Conservation (phyloP, 2,329 filamentous ascomycete genomes). For the Verruconis gallopava region DNA sequence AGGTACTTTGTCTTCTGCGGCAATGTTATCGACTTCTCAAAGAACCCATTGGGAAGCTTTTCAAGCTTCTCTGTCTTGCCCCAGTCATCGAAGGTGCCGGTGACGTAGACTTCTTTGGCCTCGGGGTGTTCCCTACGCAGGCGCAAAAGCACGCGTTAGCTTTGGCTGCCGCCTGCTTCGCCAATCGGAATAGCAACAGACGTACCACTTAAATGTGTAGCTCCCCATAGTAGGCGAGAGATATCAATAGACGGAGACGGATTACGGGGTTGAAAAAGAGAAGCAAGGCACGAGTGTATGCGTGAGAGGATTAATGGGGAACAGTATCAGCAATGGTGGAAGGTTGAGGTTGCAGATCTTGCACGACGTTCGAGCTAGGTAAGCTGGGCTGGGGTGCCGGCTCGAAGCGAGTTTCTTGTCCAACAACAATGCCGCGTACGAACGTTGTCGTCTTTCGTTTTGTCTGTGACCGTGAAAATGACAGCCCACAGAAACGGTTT, state of each 20-base stretch:
- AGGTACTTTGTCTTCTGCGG: slow-evolving; percentile 59
- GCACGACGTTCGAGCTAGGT: too few relatives aligned
- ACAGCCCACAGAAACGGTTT: too few relatives aligned
- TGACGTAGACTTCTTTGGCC: slow-evolving; percentile 82
- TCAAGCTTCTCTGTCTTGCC: slow-evolving; percentile 72
- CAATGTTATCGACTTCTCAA: slow-evolving; percentile 71
- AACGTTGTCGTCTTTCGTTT: neutral
- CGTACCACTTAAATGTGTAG: slow-evolving; percentile 60
- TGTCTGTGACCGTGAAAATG: too few relatives aligned
- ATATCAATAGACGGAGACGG: neutral
- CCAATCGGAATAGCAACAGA: slow-evolving; percentile 14
- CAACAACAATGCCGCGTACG: neutral
- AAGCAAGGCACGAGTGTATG: neutral
- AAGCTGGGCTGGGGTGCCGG: neutral
- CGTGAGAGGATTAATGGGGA: neutral
- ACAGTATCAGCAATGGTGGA: neutral
- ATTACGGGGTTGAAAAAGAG: neutral
- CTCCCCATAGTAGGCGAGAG: slow-evolving; percentile 29
- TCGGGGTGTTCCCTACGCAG: slow-evolving; percentile 60
- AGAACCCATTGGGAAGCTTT: slow-evolving; percentile 52
- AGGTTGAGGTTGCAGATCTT: neutral
- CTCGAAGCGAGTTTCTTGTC: neutral
- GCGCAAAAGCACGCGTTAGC: slow-evolving; percentile 20
- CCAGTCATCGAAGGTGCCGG: slow-evolving; percentile 94
- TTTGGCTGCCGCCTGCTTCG: slow-evolving; percentile 10